Percentiles rank a stretch among this genome's conserved stretches.
Conservation (phyloP, 306 rosid genomes). For the Bauhinia variegata region DNA sequence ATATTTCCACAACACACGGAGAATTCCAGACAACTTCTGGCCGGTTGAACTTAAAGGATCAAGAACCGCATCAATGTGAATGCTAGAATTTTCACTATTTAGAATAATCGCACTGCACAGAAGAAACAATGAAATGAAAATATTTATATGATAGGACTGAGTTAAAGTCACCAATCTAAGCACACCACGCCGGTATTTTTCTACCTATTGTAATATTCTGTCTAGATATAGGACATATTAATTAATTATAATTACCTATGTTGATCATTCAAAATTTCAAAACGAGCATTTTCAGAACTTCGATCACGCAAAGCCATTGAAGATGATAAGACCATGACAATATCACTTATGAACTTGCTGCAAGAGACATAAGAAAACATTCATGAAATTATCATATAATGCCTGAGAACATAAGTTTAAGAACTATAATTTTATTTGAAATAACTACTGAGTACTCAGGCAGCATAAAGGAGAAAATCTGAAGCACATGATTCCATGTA, state of each 20-base stretch:
- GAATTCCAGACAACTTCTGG: conserved; percentile 91
- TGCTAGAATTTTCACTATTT: conserved; percentile 65
- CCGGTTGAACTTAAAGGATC: conserved; percentile 94
- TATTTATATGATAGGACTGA: conserved; percentile 25
- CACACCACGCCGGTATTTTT: not conserved
- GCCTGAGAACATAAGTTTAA: not conserved
- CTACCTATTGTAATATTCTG: not conserved
- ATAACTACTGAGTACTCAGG: not conserved
- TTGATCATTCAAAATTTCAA: conserved; percentile 76
- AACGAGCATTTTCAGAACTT: conserved; percentile 81
- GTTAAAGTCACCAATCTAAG: conserved; percentile 30
- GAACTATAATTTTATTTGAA: conserved; percentile 23
- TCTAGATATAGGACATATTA: no score
- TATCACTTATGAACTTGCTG: conserved; percentile 94
- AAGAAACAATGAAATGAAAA: conserved; percentile 32
- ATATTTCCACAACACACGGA: conserved; percentile 75
- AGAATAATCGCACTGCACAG: conserved; percentile 83
- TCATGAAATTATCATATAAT: conserved; percentile 11
- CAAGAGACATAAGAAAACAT: conserved; percentile 33
- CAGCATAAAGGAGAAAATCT: not conserved
- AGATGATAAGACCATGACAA: conserved; percentile 76
- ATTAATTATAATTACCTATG: conserved; percentile 58
- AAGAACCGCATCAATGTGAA: conserved; percentile 90
- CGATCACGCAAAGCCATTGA: conserved; percentile 90
- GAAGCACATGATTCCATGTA: not conserved